phyloP scores from a whole-genome alignment of 1,139 yeast species.

The Sugiyamaella grinbergsii region DNA sequence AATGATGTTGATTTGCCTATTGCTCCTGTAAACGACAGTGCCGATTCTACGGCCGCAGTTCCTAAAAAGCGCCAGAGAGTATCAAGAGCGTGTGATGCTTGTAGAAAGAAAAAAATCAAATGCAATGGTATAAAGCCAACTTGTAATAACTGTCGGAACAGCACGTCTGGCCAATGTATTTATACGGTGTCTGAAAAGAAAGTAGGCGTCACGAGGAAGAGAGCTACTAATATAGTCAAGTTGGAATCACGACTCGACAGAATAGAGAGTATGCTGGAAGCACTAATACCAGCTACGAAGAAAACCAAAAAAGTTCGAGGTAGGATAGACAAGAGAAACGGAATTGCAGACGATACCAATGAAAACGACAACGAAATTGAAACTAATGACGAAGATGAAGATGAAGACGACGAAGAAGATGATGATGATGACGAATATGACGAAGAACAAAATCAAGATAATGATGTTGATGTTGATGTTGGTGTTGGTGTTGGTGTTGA shows the following conservation, averaged over 20 bases:
- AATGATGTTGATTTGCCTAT: constrained; percentile 4
- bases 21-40: not conserved
- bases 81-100: constrained; percentile 57
- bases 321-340: constrained; percentile 8
- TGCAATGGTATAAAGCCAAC: constrained; percentile 72
- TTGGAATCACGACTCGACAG: constrained; percentile 40
- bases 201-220: constrained; percentile 32
- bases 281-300: constrained; percentile 29
- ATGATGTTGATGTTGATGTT: constrained; percentile 14
- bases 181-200: constrained; percentile 40
- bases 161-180: constrained; percentile 40
- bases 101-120: constrained; percentile 68
- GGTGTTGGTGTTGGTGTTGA: constrained; percentile 5
- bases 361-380: constrained; percentile 19
- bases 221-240: constrained; percentile 34
- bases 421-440: constrained; percentile 14
- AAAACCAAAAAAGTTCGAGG: constrained; percentile 1
- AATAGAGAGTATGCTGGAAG: constrained; percentile 39
- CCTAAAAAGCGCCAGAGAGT: constrained; percentile 41
- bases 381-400: constrained; percentile 21
- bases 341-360: constrained; percentile 12
- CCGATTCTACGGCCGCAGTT: not conserved
- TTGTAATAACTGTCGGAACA: constrained; percentile 61
- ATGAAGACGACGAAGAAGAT: constrained; percentile 18
- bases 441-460: constrained; percentile 20